A percentile compares a stretch with the other conserved stretches of the same genome.
Conservation (phyloP, 495 filamentous ascomycete species). For the Ramalina peruviana region DNA sequence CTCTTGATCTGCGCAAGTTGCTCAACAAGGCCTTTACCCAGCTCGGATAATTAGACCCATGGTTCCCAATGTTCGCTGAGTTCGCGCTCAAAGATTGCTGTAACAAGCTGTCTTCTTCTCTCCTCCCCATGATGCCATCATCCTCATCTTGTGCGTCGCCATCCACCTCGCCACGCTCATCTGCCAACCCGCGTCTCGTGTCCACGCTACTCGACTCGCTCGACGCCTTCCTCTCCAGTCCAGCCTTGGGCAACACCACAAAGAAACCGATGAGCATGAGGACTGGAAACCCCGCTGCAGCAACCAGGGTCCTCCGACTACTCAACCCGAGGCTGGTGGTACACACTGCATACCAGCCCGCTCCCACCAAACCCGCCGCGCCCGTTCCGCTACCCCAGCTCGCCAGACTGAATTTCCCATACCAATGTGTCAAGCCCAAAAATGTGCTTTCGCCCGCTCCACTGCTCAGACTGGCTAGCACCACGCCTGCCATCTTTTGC, state of each 20-base stretch:
- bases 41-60: not conserved
- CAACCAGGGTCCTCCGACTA: constrained; percentile 55
- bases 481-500: constrained; percentile 66
- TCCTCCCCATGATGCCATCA: not conserved
- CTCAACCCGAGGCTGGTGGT: constrained; percentile 65
- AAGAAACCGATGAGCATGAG: constrained; percentile 85
- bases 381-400: constrained; percentile 91
- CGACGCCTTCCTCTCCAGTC: constrained; percentile 22
- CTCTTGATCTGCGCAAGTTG: constrained; percentile 37
- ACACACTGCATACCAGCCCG: constrained; percentile 71
- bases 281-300: constrained; percentile 60
- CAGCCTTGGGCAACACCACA: constrained; percentile 51
- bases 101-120: not conserved
- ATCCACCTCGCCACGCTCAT: constrained; percentile 21
- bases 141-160: constrained; percentile 26
- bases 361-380: constrained; percentile 74
- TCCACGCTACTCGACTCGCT: too few relatives aligned
- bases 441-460: constrained; percentile 85
- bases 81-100: not conserved
- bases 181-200: constrained; percentile 18
- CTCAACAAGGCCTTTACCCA: constrained; percentile 26
- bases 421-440: constrained; percentile 81
- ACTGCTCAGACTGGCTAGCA: constrained; percentile 70
- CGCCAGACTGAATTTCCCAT: constrained; percentile 78
- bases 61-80: not conserved